These are phyloP conservation scores for Lenzites betulinus DNA, from an alignment of 768 basidiomycete genomes.

Conservation along the genomic window DNA sequence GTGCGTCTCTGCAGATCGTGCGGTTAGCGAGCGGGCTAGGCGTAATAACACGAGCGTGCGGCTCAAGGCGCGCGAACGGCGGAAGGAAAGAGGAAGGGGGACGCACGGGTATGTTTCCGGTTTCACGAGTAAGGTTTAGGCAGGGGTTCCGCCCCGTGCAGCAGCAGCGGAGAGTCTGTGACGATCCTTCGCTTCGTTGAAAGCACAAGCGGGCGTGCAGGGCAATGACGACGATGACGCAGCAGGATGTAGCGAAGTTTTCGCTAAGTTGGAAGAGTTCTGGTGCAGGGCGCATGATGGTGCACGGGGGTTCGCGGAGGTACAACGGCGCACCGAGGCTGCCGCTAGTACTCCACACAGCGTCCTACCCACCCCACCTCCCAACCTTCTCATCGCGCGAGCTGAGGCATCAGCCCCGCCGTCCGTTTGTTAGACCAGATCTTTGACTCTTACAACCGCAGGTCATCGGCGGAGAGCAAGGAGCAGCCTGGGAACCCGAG, in stretches of 20 bases:
- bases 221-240: no score
- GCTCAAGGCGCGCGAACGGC: neutral
- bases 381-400: no score
- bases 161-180: neutral
- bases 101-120: constrained; percentile 10
- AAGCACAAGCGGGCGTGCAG: no score
- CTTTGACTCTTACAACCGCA: no score
- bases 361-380: no score
- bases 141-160: constrained; percentile 12
- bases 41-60: neutral
- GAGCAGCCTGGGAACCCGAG: no score
- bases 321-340: neutral
- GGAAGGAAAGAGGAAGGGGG: neutral
- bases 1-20: neutral
- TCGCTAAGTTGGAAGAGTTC: neutral
- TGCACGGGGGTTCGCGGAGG: neutral
- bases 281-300: no score
- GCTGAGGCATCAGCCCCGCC: no score
- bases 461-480: no score
- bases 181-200: neutral
- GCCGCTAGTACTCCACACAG: no score
- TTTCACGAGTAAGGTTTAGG: constrained; percentile 11
- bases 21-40: neutral
- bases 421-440: no score
- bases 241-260: no score